Evolutionary conservation across 2,329 filamentous ascomycete genomes (phyloP).

Genomic region (Trichoderma afroharzianum): DNA sequence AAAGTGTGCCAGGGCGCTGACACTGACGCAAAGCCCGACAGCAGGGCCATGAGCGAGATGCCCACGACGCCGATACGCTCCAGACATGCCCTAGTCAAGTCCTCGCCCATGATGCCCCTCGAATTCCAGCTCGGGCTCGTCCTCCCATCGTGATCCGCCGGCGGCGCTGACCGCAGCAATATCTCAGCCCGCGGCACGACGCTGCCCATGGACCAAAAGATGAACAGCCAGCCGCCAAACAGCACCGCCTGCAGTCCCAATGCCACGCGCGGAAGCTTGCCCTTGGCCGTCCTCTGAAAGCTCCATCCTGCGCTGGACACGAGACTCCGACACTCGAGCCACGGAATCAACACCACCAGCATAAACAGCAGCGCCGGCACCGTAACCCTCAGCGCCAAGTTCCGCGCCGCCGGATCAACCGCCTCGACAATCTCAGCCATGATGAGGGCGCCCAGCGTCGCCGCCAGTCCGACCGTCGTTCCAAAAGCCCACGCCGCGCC

Average conservation of each 20-base stretch:
- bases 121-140: neutral
- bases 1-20: constrained; percentile 85
- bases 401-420: constrained; percentile 63
- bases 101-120: constrained; percentile 25
- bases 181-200: constrained; percentile 46
- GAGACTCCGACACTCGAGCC: constrained; percentile 71
- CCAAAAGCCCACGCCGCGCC: constrained; percentile 66
- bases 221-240: constrained; percentile 65
- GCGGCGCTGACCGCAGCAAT: constrained; percentile 15
- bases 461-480: constrained; percentile 70
- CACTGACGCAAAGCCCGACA: constrained; percentile 88
- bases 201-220: constrained; percentile 73
- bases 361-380: constrained; percentile 68
- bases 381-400: constrained; percentile 63
- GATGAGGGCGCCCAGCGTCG: constrained; percentile 75
- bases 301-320: constrained; percentile 57
- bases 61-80: constrained; percentile 79
- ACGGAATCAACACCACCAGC: constrained; percentile 71
- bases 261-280: constrained; percentile 54
- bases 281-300: constrained; percentile 55
- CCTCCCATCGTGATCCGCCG: neutral
- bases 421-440: constrained; percentile 79
- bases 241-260: constrained; percentile 62
- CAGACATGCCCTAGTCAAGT: constrained; percentile 52
- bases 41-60: constrained; percentile 77